Conservation (phyloP, 306 rosid genomes). For the Vigna reflexopilosa region DNA sequence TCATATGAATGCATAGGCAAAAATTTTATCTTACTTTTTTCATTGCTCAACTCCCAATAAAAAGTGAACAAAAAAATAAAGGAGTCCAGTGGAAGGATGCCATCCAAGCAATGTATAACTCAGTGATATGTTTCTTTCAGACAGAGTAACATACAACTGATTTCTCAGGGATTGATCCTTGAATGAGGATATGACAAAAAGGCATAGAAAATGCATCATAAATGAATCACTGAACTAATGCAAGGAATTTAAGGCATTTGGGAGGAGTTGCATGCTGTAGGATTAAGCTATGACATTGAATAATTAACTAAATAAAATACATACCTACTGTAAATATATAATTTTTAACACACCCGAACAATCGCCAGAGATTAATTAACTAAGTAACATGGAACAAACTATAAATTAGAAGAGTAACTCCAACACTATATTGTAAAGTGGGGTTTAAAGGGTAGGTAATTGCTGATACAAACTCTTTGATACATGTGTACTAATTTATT, state of each 20-base stretch:
- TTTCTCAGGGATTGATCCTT: background rate
- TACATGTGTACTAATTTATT: background rate
- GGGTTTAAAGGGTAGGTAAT: background rate
- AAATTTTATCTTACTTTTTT: slow-evolving; percentile 21
- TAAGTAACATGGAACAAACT: slow-evolving; percentile 3
- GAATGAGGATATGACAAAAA: background rate
- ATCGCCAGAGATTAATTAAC: background rate
- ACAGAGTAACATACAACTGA: background rate
- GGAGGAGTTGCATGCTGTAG: background rate
- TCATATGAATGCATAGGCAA: background rate
- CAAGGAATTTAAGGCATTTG: background rate
- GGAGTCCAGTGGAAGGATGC: background rate
- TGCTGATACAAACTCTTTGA: background rate
- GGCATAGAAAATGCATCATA: background rate
- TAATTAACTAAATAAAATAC: slow-evolving; percentile 5
- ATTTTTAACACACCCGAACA: background rate
- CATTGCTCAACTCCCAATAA: background rate
- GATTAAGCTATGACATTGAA: slow-evolving; percentile 4
- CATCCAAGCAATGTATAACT: slow-evolving; percentile 2
- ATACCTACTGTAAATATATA: slow-evolving; percentile 5
- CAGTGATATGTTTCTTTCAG: background rate
- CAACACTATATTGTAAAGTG: background rate
- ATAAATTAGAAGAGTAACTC: background rate
- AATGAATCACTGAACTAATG: background rate
- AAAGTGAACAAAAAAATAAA: background rate